Conservation (phyloP, 192 early-diverging fungal genomes). For the Lobulomyces angularis region DNA sequence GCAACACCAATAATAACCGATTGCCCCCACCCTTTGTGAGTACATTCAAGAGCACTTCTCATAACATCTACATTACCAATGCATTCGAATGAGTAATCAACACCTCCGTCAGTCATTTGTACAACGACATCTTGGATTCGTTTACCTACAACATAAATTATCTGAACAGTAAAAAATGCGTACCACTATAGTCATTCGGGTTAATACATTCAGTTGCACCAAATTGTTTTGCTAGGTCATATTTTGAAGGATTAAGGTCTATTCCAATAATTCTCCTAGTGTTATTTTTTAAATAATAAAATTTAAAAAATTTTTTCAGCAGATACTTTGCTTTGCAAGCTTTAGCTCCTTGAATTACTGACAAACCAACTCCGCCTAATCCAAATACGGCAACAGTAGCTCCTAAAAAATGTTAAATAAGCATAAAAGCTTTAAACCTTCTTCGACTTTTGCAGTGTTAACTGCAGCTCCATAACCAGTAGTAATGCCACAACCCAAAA, state of each 20-base stretch:
- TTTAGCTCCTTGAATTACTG: constrained; percentile 74
- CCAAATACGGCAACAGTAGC: constrained; percentile 83
- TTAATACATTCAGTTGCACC: constrained; percentile 85
- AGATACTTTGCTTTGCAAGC: constrained; percentile 21
- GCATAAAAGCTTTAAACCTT: constrained; percentile 27
- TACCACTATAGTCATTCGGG: constrained; percentile 64
- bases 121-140: constrained; percentile 57
- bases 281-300: constrained; percentile 1
- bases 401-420: constrained; percentile 1
- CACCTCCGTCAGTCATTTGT: constrained; percentile 85
- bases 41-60: constrained; percentile 83
- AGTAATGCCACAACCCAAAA: constrained; percentile 92
- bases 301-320: constrained; percentile 16
- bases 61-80: constrained; percentile 85
- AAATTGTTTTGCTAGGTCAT: constrained; percentile 58
- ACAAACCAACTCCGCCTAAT: constrained; percentile 84
- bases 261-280: constrained; percentile 72
- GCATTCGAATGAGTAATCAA: constrained; percentile 95
- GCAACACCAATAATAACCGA: constrained; percentile 63
- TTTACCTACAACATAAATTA: background rate
- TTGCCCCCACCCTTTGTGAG: constrained; percentile 29
- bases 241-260: constrained; percentile 80
- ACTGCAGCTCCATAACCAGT: constrained; percentile 94
- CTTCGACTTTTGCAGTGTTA: constrained; percentile 81
- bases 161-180: constrained; percentile 39